Evolutionary conservation across 352 stramenopile genomes (phyloP), one percentile per base, ranked within the genome.

Genomic region (Phytopythium chamaehyphon): DNA sequence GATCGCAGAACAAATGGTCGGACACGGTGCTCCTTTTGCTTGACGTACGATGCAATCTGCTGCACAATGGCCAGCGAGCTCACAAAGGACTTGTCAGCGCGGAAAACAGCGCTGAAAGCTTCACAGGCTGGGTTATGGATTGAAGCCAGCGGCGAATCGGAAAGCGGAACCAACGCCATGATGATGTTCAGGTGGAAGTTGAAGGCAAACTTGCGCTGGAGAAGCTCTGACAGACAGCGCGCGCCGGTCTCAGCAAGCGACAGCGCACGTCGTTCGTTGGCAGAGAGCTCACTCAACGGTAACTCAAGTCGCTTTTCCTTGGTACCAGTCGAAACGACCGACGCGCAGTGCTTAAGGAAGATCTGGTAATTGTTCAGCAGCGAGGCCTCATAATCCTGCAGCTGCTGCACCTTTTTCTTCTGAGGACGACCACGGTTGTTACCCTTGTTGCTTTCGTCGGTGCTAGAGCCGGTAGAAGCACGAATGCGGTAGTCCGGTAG

Each of bases 401-500:
- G 86, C 48, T 90, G 71, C 61, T 93, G 73, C 52, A 95, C 84
- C 52, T 87, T 86, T 58, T 95, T 95, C 68, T 94, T 94, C 55
- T 81, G 70, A 9, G 82, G 82, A 0, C 76, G 77, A 31, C 87
- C 87, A 21, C 86, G 74, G 57, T 88, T 80, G 57, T 87, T 79
- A 66, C 98, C 93, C 12, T 90, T 80, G 49, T 66, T 69, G 22
- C 61, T 57, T 57, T 98, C 93, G 3, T 90, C 71, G 24, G 24
- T 50, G 18, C 11, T 2, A 62, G 98, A 88, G 5, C 86, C 83
- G 1, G 77, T 95, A 28, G 90, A 78, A 21, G 88, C 56, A 54
- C 94, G 90, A 47, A 99, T 98, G 47, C 95, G 84, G 73, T 99
- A 98, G 54, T 91, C 82, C 0, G 96, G 96, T 28, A 98, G 47